Evolutionary conservation across 2,329 filamentous ascomycete species (phyloP).

Genomic region (Colletotrichum noveboracense): DNA sequence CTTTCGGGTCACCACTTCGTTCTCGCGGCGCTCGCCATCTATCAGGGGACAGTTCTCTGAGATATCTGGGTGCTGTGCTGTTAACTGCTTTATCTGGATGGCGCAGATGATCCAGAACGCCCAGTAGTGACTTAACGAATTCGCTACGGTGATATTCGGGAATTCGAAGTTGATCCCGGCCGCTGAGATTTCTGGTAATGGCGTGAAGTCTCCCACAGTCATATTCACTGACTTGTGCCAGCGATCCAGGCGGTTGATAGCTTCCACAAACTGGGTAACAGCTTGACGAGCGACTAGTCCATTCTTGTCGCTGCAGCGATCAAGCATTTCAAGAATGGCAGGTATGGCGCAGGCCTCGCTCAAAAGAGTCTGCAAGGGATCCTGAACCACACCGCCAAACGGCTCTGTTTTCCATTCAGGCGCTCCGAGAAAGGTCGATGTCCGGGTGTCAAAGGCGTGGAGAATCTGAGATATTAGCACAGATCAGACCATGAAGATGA

Average conservation of each 20-base stretch:
- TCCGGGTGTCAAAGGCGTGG: conserved; percentile 31
- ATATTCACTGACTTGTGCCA: background rate
- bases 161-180: conserved; percentile 29
- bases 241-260: background rate
- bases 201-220: background rate
- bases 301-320: background rate
- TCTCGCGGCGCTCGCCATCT: conserved; percentile 7
- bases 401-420: conserved; percentile 34
- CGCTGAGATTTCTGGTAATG: background rate
- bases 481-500: background rate
- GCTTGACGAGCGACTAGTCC: background rate
- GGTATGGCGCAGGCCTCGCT: conserved; percentile 33
- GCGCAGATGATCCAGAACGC: conserved; percentile 40
- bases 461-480: conserved; percentile 27
- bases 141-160: conserved; percentile 39
- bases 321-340: conserved; percentile 10
- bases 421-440: conserved; percentile 33
- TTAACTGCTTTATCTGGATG: conserved; percentile 28
- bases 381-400: conserved; percentile 29
- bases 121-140: conserved; percentile 42
- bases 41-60: conserved; percentile 22
- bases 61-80: conserved; percentile 9
- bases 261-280: background rate
- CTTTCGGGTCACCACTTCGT: background rate
- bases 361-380: conserved; percentile 37